These are phyloP conservation scores for Saturnispora silvae DNA, from an alignment of 805 yeast species.

Conservation along the genomic window DNA sequence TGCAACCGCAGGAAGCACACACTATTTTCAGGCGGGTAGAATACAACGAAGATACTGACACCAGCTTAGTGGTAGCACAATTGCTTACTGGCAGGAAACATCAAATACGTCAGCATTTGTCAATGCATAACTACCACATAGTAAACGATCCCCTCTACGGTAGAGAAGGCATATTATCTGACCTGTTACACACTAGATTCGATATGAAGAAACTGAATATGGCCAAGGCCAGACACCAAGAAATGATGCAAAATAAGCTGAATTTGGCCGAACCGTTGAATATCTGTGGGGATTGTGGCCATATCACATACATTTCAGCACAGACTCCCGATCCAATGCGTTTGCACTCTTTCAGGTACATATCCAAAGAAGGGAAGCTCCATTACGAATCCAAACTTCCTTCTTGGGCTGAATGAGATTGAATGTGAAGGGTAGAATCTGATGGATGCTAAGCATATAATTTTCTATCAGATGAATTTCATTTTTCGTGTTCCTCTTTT, in stretches of 20 bases:
- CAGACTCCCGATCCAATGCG: slow-evolving; percentile 28
- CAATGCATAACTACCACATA: slow-evolving; percentile 30
- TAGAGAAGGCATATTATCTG: slow-evolving; percentile 6
- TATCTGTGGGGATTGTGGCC: slow-evolving; percentile 27
- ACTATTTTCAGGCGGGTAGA: slow-evolving; percentile 15
- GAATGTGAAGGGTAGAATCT: no score
- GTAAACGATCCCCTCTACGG: slow-evolving; percentile 26
- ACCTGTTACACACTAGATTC: background rate
- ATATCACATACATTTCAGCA: slow-evolving; percentile 20
- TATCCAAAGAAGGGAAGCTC: slow-evolving; percentile 18
- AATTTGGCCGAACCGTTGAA: slow-evolving; percentile 4
- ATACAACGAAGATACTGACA: slow-evolving; percentile 20
- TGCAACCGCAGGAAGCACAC: slow-evolving; percentile 10
- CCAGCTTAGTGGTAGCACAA: slow-evolving; percentile 33
- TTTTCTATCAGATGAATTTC: no score
- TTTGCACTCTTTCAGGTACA: slow-evolving; percentile 35
- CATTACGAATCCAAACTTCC: slow-evolving; percentile 33
- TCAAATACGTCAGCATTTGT: slow-evolving; percentile 42
- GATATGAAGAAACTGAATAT: background rate
- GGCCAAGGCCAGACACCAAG: slow-evolving; percentile 11
- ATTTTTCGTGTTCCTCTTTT: no score
- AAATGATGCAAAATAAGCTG: slow-evolving; percentile 10
- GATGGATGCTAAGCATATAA: no score
- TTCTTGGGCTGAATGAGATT: slow-evolving; percentile 25
- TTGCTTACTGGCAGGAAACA: slow-evolving; percentile 43